A percentile compares a stretch with the other conserved stretches of the same genome.
These are phyloP conservation scores for Fusarium nurragi DNA, from an alignment of 2,329 filamentous ascomycete species.

Conservation along the genomic window DNA sequence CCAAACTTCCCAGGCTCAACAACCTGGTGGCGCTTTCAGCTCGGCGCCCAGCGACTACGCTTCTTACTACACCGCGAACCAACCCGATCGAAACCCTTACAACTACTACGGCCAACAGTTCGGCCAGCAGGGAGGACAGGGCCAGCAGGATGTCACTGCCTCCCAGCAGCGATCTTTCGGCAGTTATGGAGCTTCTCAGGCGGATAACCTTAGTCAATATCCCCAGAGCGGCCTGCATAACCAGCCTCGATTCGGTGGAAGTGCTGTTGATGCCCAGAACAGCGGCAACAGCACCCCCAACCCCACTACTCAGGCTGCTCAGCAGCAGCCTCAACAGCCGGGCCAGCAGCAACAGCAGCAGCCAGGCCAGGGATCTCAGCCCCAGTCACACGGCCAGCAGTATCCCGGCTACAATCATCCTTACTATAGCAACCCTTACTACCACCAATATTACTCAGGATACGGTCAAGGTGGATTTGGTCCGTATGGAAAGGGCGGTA, in stretches of 20 bases:
- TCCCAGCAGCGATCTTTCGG: conserved; percentile 79
- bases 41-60: conserved; percentile 83
- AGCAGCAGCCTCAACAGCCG: conserved; percentile 55
- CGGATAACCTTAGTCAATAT: conserved; percentile 73
- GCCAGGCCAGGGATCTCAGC: conserved; percentile 55
- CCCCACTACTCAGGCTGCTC: conserved; percentile 69
- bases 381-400: conserved; percentile 57
- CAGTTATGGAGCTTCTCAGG: conserved; percentile 75
- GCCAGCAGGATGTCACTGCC: conserved; percentile 77
- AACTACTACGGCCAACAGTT: conserved; percentile 78
- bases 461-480: conserved; percentile 63
- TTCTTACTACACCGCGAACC: conserved; percentile 84
- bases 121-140: conserved; percentile 66
- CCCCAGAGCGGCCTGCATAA: conserved; percentile 73
- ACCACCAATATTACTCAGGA: conserved; percentile 67
- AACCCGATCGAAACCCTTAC: conserved; percentile 77
- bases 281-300: conserved; percentile 93
- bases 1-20: conserved; percentile 69
- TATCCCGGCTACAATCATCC: conserved; percentile 66
- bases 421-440: conserved; percentile 71
- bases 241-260: conserved; percentile 67
- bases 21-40: conserved; percentile 73
- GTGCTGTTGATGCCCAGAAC: conserved; percentile 75
- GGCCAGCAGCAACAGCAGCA: conserved; percentile 59
- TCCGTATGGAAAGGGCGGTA: conserved; percentile 64